A percentile compares a stretch with the other conserved stretches of the same genome.
Conservation (phyloP, 352 stramenopile species). For the Plasmopara halstedii region DNA sequence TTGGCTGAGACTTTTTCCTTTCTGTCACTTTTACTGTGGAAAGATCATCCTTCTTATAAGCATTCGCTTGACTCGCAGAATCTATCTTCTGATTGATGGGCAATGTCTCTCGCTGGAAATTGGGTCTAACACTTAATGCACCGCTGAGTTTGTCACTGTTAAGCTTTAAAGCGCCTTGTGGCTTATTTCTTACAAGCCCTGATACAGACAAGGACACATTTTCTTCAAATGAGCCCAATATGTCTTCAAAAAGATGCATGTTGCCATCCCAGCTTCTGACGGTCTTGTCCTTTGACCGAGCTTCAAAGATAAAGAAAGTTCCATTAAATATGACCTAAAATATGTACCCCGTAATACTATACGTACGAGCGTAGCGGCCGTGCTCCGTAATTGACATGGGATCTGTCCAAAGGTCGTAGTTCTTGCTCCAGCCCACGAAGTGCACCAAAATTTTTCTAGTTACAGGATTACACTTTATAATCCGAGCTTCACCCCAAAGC, state of each 20-base stretch:
- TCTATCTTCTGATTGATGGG: slow-evolving; percentile 3
- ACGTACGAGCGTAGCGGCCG: slow-evolving; percentile 45
- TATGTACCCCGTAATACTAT: no score
- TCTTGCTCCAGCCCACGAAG: slow-evolving; percentile 60
- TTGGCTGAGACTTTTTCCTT: slow-evolving; percentile 1
- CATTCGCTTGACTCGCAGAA: no score
- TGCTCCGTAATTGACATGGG: slow-evolving; percentile 53
- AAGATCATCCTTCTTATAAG: no score
- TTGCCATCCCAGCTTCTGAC: slow-evolving; percentile 45
- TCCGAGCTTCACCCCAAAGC: slow-evolving; percentile 60
- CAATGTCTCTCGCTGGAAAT: no score
- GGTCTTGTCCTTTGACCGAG: slow-evolving; percentile 17
- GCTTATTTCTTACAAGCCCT: slow-evolving; percentile 3
- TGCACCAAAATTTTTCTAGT: slow-evolving; percentile 64
- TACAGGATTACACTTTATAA: slow-evolving; percentile 50
- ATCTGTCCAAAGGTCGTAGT: slow-evolving; percentile 71
- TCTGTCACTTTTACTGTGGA: slow-evolving; percentile 1
- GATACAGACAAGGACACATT: slow-evolving; percentile 7
- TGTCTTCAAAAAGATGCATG: slow-evolving; percentile 48
- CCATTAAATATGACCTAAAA: background rate
- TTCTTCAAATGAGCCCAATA: slow-evolving; percentile 26
- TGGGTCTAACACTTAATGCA: no score
- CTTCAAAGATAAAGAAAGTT: slow-evolving; percentile 6
- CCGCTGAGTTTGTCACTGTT: slow-evolving; percentile 3
- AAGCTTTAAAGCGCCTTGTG: background rate